Percentiles rank a stretch among this genome's conserved stretches.
These are phyloP conservation scores for Stemphylium lycopersici DNA, from an alignment of 2,329 filamentous ascomycete genomes.

Conservation along the genomic window DNA sequence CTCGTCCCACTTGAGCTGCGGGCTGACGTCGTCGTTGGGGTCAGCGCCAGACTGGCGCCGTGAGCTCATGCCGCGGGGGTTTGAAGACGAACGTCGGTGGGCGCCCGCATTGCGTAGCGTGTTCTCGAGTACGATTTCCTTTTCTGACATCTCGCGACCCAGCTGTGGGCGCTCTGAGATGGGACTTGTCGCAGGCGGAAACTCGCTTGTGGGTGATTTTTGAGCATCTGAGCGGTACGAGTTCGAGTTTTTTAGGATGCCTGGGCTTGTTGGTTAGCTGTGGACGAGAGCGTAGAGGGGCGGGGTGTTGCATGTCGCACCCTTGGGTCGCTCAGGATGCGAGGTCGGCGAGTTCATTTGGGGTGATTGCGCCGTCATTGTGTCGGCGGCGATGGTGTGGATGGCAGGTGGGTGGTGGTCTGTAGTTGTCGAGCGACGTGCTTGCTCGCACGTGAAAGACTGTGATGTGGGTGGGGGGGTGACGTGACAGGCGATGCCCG, in stretches of 20 bases:
- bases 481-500: neutral
- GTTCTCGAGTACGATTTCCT: constrained; percentile 92
- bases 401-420: neutral
- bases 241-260: constrained; percentile 88
- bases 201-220: constrained; percentile 54
- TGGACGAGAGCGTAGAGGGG: neutral
- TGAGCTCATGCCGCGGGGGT: constrained; percentile 69
- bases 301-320: constrained; percentile 28
- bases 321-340: constrained; percentile 53
- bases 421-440: no score
- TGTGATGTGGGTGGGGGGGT: constrained; percentile 5
- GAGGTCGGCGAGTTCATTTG: constrained; percentile 43
- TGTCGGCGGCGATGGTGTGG: constrained; percentile 10
- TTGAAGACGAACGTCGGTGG: constrained; percentile 81
- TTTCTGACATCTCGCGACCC: constrained; percentile 67
- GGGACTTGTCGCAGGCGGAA: constrained; percentile 42
- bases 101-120: constrained; percentile 93
- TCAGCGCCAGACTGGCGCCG: constrained; percentile 70
- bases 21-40: constrained; percentile 64
- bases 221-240: constrained; percentile 64
- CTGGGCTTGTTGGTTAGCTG: constrained; percentile 55
- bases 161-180: constrained; percentile 49
- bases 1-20: constrained; percentile 96
- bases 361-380: constrained; percentile 46
- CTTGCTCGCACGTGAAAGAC: constrained; percentile 19